Percentiles rank a stretch among this genome's conserved stretches.
Conservation (phyloP, 495 filamentous ascomycete genomes). For the Penicillium canescens region DNA sequence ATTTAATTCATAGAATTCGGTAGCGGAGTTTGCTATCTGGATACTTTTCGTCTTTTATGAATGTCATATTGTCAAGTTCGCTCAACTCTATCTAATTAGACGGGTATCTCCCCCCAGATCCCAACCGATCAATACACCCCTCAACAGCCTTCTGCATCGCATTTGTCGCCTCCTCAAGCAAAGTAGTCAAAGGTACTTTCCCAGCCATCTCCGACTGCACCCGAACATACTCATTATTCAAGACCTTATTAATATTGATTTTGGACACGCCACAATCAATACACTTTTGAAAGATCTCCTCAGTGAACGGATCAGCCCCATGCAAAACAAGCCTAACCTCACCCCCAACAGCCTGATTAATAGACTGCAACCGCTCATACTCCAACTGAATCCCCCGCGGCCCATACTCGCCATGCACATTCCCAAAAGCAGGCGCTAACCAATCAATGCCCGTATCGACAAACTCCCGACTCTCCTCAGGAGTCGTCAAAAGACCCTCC, state of each 20-base stretch:
- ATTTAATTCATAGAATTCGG: conserved; percentile 17
- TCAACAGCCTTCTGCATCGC: conserved; percentile 77
- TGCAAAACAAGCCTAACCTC: conserved; percentile 72
- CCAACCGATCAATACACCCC: conserved; percentile 70
- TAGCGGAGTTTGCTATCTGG: neutral
- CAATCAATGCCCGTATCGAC: conserved; percentile 79
- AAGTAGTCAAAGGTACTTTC: conserved; percentile 62
- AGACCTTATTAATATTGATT: conserved; percentile 81
- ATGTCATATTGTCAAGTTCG: neutral
- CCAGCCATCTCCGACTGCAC: conserved; percentile 67
- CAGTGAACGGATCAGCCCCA: conserved; percentile 73
- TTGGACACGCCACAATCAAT: conserved; percentile 73
- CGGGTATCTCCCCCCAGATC: conserved; percentile 59
- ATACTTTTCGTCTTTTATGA: conserved; percentile 2
- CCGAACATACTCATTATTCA: conserved; percentile 69
- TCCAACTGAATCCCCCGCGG: conserved; percentile 71
- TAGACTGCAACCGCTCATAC: conserved; percentile 65
- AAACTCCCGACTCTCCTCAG: conserved; percentile 75
- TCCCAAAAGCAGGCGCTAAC: conserved; percentile 82
- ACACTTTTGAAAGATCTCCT: conserved; percentile 66
- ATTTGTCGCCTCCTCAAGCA: conserved; percentile 71
- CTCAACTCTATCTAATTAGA: conserved; percentile 4
- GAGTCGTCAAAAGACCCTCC: conserved; percentile 73
- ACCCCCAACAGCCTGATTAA: conserved; percentile 62
- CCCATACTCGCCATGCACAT: conserved; percentile 84